Evolutionary conservation across 2,329 filamentous ascomycete genomes (phyloP), one percentile per base, ranked within the genome.

Genomic region (Fusarium pininemorale): DNA sequence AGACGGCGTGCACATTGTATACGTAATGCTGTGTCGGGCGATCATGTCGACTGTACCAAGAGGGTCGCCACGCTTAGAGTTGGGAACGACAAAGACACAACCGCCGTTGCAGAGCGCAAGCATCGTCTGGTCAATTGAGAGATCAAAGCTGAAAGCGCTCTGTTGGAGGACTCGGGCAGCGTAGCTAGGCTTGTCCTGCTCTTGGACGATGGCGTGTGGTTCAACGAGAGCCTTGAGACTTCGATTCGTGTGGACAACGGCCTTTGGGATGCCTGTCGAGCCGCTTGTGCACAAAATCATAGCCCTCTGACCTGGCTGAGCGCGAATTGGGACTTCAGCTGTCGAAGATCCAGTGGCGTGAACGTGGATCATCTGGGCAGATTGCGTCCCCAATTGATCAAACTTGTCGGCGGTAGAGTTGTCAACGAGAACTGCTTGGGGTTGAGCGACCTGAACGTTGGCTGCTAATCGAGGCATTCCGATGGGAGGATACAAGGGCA

Each of bases 271-370:
- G 14, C 70, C 70, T 0, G 70, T 73, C 2, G 70, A 73, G 3
- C 70, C 70, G 13, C 70, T 73, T 1, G 70, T 73, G 7, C 61
- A 72, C 2, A 73, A 53, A 10, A 73, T 67, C 32, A 70, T 70
- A 0, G 63, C 66, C 6, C 37, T 53, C 3, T 59, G 44, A 2
- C 35, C 20, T 7, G 63, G 22, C 3, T 39, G 38, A 1, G 63
- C 51, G 4, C 53, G 47, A 1, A 54, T 42, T 3, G 51, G 38
- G 0, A 61, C 28, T 53, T 8, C 7, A 14, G 8, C 5, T 5
- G 50, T 5, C 11, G 35, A 18, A 11, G 14, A 32, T 20, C 51
- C 35, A 11, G 39, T 16, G 15, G n/a, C 5, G 4, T 51, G 47
- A 18, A 70, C 32, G 16, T 62, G 24, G 22, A 70, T 54, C 48